A percentile compares a stretch with the other conserved stretches of the same genome.
Conservation (phyloP, 1,139 yeast species). For the Hemisphaericaspora subhashii region DNA sequence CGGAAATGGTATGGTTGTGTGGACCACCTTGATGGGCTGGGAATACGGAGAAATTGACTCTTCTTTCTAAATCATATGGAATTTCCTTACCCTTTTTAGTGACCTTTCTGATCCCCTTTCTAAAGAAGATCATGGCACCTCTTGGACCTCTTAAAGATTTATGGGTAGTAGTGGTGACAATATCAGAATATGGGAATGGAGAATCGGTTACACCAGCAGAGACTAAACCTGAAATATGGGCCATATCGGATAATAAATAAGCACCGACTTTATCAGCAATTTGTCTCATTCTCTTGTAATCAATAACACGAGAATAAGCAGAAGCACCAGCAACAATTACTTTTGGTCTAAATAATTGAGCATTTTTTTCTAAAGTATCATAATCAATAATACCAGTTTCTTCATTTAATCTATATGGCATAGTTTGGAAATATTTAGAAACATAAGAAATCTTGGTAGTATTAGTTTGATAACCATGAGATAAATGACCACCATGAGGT, state of each 20-base stretch:
- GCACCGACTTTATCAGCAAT: conserved; percentile 95
- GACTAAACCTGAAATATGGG: conserved; percentile 92
- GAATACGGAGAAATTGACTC: conserved; percentile 93
- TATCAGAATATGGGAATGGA: conserved; percentile 92
- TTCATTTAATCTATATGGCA: conserved; percentile 90
- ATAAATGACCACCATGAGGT: conserved; percentile 96
- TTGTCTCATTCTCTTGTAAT: conserved; percentile 83
- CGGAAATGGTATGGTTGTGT: conserved; percentile 95
- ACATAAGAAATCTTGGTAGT: conserved; percentile 85
- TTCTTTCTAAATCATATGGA: conserved; percentile 81
- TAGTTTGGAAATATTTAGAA: conserved; percentile 92
- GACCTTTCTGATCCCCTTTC: conserved; percentile 85
- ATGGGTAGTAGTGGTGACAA: conserved; percentile 96
- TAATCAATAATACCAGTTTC: conserved; percentile 89
- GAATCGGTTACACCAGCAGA: conserved; percentile 91
- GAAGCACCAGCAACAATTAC: conserved; percentile 95
- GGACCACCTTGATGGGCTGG: conserved; percentile 99
- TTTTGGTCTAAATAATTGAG: conserved; percentile 88
- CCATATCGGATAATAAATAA: conserved; percentile 90
- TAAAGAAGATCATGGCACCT: conserved; percentile 97
- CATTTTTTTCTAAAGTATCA: conserved; percentile 81
- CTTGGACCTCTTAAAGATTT: conserved; percentile 97
- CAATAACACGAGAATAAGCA: conserved; percentile 89
- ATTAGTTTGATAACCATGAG: conserved; percentile 94
- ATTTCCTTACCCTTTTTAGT: conserved; percentile 89